Conservation (phyloP, 192 early-diverging fungal genomes). For the Linnemannia elongata region DNA sequence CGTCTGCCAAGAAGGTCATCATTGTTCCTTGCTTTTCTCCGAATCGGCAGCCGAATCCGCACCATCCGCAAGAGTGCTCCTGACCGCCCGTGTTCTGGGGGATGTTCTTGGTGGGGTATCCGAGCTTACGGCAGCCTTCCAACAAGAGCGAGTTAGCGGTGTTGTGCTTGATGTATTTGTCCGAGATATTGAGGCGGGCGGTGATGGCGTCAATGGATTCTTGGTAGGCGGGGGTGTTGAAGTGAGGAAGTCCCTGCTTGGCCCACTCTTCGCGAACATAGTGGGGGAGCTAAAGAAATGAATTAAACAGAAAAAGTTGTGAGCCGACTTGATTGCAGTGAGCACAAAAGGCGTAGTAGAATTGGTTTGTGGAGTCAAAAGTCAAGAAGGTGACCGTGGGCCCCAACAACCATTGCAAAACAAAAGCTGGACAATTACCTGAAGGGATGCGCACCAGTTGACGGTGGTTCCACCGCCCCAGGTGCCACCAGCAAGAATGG, state of each 20-base stretch:
- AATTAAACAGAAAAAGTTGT: not conserved
- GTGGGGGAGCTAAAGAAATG: slow-evolving; percentile 62
- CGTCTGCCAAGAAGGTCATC: slow-evolving; percentile 78
- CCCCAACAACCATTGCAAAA: not conserved
- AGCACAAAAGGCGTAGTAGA: not conserved
- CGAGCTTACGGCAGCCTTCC: slow-evolving; percentile 78
- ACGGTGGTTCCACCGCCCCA: slow-evolving; percentile 85
- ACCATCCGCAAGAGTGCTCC: slow-evolving; percentile 73
- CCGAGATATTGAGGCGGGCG: slow-evolving; percentile 68
- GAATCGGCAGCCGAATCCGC: slow-evolving; percentile 77
- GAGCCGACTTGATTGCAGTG: not conserved
- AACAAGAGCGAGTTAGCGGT: slow-evolving; percentile 70
- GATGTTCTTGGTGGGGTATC: slow-evolving; percentile 65
- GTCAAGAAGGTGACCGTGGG: not conserved
- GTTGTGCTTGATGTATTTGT: slow-evolving; percentile 72
- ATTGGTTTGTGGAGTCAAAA: slow-evolving; percentile 16
- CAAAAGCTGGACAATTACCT: slow-evolving; percentile 37
- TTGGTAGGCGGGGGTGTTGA: slow-evolving; percentile 62
- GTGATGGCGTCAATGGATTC: slow-evolving; percentile 69
- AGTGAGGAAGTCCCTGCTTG: slow-evolving; percentile 70
- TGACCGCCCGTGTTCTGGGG: slow-evolving; percentile 76
- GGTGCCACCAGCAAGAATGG: slow-evolving; percentile 70
- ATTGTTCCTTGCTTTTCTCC: slow-evolving; percentile 78
- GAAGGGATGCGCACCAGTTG: slow-evolving; percentile 75
- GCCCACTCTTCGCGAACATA: slow-evolving; percentile 84